Evolutionary conservation across 2,329 filamentous ascomycete species (phyloP).

Genomic region (Colletotrichum endophyticum): DNA sequence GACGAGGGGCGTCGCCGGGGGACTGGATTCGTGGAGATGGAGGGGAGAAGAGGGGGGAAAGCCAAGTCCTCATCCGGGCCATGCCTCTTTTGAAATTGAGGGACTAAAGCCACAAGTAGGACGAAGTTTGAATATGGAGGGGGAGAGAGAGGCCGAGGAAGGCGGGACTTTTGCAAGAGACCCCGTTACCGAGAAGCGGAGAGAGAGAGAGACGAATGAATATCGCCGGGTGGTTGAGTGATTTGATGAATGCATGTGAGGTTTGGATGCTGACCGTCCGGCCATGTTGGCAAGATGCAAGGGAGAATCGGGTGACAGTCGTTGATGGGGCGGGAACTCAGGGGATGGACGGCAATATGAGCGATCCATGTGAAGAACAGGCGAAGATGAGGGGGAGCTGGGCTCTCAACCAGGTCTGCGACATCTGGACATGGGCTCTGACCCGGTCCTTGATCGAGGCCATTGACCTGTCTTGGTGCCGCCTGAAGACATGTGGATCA

Average conservation of each 20-base stretch:
- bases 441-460: neutral
- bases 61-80: neutral
- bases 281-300: neutral
- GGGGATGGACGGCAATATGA: neutral
- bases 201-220: neutral
- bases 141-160: neutral
- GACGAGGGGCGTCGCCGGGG: slow-evolving; percentile 10
- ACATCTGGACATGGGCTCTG: neutral
- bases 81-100: neutral
- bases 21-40: slow-evolving; percentile 17
- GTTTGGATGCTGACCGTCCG: neutral
- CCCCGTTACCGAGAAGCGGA: neutral
- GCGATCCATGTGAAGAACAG: neutral
- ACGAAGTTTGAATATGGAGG: neutral
- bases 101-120: neutral
- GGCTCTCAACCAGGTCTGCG: neutral
- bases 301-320: slow-evolving; percentile 4
- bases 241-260: neutral
- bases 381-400: neutral
- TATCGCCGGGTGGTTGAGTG: neutral
- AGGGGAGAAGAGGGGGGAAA: neutral
- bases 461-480: neutral
- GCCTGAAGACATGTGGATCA: neutral
- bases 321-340: neutral
- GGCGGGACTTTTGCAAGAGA: neutral